Percentiles rank a stretch among this genome's conserved stretches.
phyloP scores from a whole-genome alignment of 768 basidiomycete genomes.

The Tulasnella sp. region DNA sequence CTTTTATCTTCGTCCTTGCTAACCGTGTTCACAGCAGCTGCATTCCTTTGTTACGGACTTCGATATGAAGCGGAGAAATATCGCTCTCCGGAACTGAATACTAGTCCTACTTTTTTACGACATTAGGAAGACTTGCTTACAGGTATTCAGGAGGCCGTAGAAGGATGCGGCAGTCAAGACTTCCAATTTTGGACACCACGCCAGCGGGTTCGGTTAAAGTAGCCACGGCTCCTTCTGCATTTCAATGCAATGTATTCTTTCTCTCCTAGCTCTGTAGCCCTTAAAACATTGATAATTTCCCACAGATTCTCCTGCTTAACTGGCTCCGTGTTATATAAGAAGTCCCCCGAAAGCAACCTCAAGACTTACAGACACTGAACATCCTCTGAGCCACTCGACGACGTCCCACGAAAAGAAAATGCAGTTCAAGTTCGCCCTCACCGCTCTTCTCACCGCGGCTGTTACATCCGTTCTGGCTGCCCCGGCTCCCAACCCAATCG shows the following conservation, averaged over 20 bases:
- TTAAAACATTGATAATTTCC: background rate
- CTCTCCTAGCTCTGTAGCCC: background rate
- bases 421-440: background rate
- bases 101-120: background rate
- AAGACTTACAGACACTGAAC: background rate
- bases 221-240: background rate
- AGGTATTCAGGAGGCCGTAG: background rate
- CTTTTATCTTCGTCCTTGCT: no score
- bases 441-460: background rate
- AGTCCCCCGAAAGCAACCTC: background rate
- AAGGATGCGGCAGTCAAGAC: background rate
- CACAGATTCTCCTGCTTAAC: background rate
- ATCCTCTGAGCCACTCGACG: background rate
- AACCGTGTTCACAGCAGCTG: no score
- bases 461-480: background rate
- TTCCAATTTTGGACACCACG: background rate
- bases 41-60: no score
- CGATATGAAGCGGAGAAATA: no score
- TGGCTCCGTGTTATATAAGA: background rate
- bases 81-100: background rate
- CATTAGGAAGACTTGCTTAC: background rate
- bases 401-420: background rate
- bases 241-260: no score
- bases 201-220: background rate
- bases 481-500: background rate